Conservation (phyloP, 2,329 filamentous ascomycete species). For the Cladosporium sp. region DNA sequence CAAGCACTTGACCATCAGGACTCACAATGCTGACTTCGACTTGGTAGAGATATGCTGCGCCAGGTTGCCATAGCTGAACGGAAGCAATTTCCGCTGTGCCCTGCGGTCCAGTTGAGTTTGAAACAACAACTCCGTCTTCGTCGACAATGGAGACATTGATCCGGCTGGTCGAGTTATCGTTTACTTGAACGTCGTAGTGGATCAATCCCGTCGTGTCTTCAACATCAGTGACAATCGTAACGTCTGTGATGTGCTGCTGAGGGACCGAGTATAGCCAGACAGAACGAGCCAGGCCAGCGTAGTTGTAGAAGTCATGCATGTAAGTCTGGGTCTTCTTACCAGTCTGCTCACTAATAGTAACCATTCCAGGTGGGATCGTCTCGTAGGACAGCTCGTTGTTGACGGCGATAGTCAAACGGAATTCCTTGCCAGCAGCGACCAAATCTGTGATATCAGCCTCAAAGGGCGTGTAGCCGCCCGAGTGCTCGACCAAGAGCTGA, state of each 20-base stretch:
- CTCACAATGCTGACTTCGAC: background rate
- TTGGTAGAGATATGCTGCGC: slow-evolving; percentile 5
- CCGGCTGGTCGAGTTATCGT: background rate
- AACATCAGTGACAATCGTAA: slow-evolving; percentile 4
- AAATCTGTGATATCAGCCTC: slow-evolving; percentile 6
- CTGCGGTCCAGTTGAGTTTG: background rate
- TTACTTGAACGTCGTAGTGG: slow-evolving; percentile 1
- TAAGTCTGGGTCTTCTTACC: slow-evolving; percentile 4
- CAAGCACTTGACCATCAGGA: background rate
- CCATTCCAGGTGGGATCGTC: slow-evolving; percentile 6
- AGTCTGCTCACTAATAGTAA: background rate
- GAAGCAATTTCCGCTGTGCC: background rate
- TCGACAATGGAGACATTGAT: background rate
- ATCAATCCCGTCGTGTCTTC: slow-evolving; percentile 3
- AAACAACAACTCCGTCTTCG: background rate
- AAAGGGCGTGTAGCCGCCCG: slow-evolving; percentile 7
- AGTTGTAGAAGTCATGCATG: slow-evolving; percentile 12
- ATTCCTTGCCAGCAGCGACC: background rate
- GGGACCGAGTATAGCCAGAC: slow-evolving; percentile 11
- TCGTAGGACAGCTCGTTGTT: slow-evolving; percentile 7
- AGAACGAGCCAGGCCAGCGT: slow-evolving; percentile 5
- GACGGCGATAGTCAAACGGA: slow-evolving; percentile 9
- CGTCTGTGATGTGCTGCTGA: slow-evolving; percentile 8
- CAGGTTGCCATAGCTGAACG: slow-evolving; percentile 8
- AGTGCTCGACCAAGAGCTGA: slow-evolving; percentile 1